Percentiles rank a stretch among this genome's conserved stretches.
phyloP scores from a whole-genome alignment of 768 basidiomycete species.

The Pisolithus microcarpus region DNA sequence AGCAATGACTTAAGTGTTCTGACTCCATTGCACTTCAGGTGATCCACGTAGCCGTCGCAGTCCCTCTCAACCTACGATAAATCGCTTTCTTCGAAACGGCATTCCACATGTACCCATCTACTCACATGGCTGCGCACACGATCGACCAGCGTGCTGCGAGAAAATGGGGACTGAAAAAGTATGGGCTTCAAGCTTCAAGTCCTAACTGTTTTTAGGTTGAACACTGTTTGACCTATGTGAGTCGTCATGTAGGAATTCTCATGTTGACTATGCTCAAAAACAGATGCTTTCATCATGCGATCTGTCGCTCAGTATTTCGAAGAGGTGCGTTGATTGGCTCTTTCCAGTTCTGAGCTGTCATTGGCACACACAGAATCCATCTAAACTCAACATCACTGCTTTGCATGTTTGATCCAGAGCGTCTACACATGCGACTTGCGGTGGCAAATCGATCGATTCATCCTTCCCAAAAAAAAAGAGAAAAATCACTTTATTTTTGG shows the following conservation, averaged over 20 bases:
- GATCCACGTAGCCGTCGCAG: conserved; percentile 53
- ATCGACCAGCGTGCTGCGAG: conserved; percentile 57
- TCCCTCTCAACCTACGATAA: conserved; percentile 62
- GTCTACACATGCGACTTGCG: too few species aligned
- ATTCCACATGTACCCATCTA: conserved; percentile 72
- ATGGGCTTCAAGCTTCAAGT: conserved; percentile 89
- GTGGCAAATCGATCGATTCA: too few species aligned
- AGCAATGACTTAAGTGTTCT: conserved; percentile 21
- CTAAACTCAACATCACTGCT: conserved; percentile 65
- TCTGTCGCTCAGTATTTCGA: conserved; percentile 53
- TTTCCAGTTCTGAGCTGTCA: neutral
- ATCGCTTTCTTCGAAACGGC: conserved; percentile 87
- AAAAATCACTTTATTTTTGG: too few species aligned
- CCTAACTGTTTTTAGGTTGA: conserved; percentile 31
- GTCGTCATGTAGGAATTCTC: conserved; percentile 13
- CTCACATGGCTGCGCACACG: conserved; percentile 72
- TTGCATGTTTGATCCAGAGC: conserved; percentile 69
- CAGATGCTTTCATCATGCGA: too few species aligned
- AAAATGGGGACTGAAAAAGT: conserved; percentile 70
- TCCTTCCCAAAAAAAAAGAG: too few species aligned
- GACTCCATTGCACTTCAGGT: conserved; percentile 39
- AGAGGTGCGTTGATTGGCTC: conserved; percentile 34
- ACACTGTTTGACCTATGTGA: neutral
- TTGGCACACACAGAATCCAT: conserved; percentile 27
- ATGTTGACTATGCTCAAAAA: too few species aligned